Base-by-base conservation (phyloP, 116 monocot genomes). In the Phalaenopsis hybrid region DNA sequence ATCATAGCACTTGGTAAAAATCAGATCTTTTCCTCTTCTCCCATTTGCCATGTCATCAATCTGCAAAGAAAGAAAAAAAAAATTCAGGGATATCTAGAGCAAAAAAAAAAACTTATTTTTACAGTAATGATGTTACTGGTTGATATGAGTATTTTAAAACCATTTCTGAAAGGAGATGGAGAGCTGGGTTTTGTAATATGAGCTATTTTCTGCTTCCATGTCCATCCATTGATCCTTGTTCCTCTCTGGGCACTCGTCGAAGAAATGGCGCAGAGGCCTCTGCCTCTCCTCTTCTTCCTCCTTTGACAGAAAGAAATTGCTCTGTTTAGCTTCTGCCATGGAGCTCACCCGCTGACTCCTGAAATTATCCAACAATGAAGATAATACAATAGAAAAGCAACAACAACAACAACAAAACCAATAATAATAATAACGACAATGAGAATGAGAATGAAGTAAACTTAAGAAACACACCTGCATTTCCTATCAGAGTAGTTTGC, bases 161-260 rank as follows among this genome's bases (percentile, higher is more conserved):
- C 37, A 76, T 51, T 43, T 21, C 16, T 23, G 50, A 37, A 34
- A 91, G 79, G 96, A 92, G 58, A 96, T 96, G 81, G 95, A 96
- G 81, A 93, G 93, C 81, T 93, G 93, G 81, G 96, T 93, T 83
- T 89, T 95, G 37, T 84, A 75, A 74, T 79, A 72, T 77, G 59
- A 52, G 79, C 17, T 25, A 17, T 75, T 37, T 6, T 82, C 87
- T 55, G 55, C 85, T 31, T 86, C 88, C n/a, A 88, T 17, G 21
- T 84, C 88, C 78, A 90, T 82, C 92, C 92, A 91, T 8, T 88
- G 78, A 9, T 80, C 85, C 61, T 79, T 87, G 77, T 34, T 84
- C 85, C 87, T 88, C 72, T 81, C 78, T 11, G 89, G 91, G 91
- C 93, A 93, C 70, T 92, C 94, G 58, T 83, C 90, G 15, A 92